phyloP scores from a whole-genome alignment of 345 rosid species.

The Eucalyptus sp. region DNA sequence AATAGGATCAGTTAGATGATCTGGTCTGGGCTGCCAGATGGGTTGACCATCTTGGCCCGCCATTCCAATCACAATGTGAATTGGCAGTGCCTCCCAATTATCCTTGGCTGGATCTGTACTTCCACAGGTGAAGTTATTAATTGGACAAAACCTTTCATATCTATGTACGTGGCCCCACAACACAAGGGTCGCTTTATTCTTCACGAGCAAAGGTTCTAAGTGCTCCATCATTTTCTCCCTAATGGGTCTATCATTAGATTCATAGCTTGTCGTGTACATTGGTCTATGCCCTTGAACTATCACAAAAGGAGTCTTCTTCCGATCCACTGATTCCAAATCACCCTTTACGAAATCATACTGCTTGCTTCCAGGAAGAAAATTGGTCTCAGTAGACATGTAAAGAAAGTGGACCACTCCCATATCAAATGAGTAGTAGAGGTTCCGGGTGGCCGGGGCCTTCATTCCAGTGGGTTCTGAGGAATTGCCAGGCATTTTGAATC shows the following conservation, averaged over 20 bases:
- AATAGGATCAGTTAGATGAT: conserved; percentile 51
- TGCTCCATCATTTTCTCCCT: conserved; percentile 55
- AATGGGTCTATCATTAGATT: conserved; percentile 39
- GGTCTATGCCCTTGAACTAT: conserved; percentile 91
- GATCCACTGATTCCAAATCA: conserved; percentile 71
- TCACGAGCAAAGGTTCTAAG: conserved; percentile 72
- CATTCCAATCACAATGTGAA: conserved; percentile 95
- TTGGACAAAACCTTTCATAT: conserved; percentile 86
- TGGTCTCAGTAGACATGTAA: conserved; percentile 77
- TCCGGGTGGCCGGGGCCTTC: conserved; percentile 54
- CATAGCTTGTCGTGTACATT: conserved; percentile 81
- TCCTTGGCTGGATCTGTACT: conserved; percentile 14
- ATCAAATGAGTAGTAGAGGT: conserved; percentile 78
- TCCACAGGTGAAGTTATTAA: conserved; percentile 71
- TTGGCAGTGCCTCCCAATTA: conserved; percentile 50
- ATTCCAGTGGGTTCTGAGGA: conserved; percentile 66
- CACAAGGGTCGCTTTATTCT: conserved; percentile 65
- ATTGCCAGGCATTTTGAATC: conserved; percentile 91
- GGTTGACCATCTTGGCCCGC: conserved; percentile 95
- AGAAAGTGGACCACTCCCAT: conserved; percentile 67
- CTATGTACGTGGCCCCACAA: conserved; percentile 96
- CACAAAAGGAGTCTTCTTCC: conserved; percentile 67
- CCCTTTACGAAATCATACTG: conserved; percentile 61
- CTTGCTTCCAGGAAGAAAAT: conserved; percentile 64
- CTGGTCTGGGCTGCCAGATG: conserved; percentile 68